A percentile compares a stretch with the other conserved stretches of the same genome.
Conservation (phyloP, 2,329 filamentous ascomycete species). For the Xylariaceae sp. region DNA sequence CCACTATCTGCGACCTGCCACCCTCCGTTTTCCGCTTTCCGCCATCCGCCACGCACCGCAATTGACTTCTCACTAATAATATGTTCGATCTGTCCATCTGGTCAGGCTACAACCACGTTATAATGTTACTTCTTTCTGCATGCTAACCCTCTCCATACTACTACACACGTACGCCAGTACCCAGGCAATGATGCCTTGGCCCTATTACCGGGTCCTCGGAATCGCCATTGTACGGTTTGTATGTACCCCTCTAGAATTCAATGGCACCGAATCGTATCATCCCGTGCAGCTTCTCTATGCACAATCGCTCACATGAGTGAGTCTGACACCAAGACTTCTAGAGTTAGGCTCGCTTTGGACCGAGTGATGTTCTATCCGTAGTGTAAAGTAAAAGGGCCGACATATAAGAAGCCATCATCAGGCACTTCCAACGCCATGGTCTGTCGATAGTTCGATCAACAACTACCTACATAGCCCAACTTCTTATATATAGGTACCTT, state of each 20-base stretch:
- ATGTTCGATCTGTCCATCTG: slow-evolving; percentile 5
- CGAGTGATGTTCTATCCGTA: neutral
- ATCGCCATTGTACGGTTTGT: slow-evolving; percentile 19
- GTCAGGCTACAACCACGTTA: slow-evolving; percentile 29
- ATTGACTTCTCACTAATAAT: slow-evolving; percentile 3
- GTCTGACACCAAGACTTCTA: neutral
- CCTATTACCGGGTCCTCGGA: slow-evolving; percentile 14
- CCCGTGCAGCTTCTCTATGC: slow-evolving; percentile 18
- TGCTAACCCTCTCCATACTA: slow-evolving; percentile 14
- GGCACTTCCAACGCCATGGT: neutral
- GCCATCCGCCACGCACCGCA: neutral
- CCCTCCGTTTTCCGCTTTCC: neutral
- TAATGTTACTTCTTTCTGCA: slow-evolving; percentile 28
- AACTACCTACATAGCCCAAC: neutral
- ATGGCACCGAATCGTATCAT: slow-evolving; percentile 12
- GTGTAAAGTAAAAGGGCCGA: neutral
- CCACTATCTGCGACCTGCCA: neutral
- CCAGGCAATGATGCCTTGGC: neutral
- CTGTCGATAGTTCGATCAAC: neutral
- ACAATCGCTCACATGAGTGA: slow-evolving; percentile 15
- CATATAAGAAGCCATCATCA: neutral
- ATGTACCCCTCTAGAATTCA: slow-evolving; percentile 9
- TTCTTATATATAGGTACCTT: neutral
- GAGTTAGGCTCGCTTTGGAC: neutral
- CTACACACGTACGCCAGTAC: no score